phyloP scores from a whole-genome alignment of 2,329 filamentous ascomycete species.

The Leptoxyphium fumago region DNA sequence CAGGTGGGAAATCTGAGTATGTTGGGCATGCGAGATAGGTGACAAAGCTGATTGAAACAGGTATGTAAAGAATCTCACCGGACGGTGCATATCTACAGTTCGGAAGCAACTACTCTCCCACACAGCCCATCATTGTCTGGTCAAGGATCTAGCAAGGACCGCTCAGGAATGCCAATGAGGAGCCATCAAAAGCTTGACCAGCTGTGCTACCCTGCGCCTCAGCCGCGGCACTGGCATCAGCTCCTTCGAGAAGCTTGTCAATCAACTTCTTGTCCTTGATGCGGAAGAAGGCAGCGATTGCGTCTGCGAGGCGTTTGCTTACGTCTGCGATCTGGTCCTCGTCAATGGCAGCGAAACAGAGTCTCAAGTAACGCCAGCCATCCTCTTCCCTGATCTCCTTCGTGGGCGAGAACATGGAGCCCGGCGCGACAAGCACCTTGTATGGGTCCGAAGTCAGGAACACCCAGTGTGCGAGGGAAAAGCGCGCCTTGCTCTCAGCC shows the following conservation, averaged over 20 bases:
- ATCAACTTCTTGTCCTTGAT: constrained; percentile 53
- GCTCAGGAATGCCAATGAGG: too few relatives aligned
- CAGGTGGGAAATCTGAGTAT: too few relatives aligned
- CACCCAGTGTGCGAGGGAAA: constrained; percentile 55
- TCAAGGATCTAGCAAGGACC: too few relatives aligned
- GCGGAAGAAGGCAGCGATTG: constrained; percentile 60
- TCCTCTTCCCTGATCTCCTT: constrained; percentile 40
- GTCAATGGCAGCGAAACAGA: constrained; percentile 78
- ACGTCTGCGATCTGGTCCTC: constrained; percentile 51
- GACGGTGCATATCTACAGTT: too few relatives aligned
- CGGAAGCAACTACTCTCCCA: too few relatives aligned
- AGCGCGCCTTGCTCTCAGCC: constrained; percentile 30
- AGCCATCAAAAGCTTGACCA: too few relatives aligned
- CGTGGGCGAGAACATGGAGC: constrained; percentile 58
- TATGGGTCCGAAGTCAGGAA: constrained; percentile 55
- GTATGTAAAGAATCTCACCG: too few relatives aligned
- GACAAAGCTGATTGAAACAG: too few relatives aligned
- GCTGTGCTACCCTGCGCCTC: neutral
- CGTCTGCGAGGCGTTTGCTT: constrained; percentile 50
- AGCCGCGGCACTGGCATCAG: constrained; percentile 11
- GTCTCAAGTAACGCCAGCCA: constrained; percentile 57
- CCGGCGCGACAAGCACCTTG: constrained; percentile 55
- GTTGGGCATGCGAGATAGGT: too few relatives aligned
- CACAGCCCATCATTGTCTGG: too few relatives aligned
- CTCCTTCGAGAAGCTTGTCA: constrained; percentile 42